Percentiles rank a stretch among this genome's conserved stretches.
Conservation (phyloP, 495 filamentous ascomycete species). For the Lophiotrema nucula region DNA sequence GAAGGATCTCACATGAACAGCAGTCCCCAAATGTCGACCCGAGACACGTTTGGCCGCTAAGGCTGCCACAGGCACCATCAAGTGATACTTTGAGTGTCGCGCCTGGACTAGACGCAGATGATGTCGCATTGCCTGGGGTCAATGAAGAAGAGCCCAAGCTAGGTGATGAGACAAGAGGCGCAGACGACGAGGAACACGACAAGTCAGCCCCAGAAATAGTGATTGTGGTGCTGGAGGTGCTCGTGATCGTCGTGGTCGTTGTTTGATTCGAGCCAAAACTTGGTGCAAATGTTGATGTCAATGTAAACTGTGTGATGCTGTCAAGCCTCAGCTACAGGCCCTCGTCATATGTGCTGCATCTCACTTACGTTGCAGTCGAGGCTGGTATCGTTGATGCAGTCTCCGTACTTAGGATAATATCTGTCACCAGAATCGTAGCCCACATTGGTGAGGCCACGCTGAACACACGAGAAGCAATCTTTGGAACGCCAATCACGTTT, state of each 20-base stretch:
- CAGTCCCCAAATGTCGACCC: slow-evolving; percentile 14
- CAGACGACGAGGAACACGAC: background rate
- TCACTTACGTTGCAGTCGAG: slow-evolving; percentile 16
- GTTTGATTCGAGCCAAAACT: background rate
- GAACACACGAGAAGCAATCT: slow-evolving; percentile 13
- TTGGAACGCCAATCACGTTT: background rate
- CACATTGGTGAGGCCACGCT: slow-evolving; percentile 10
- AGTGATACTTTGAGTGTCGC: slow-evolving; percentile 3
- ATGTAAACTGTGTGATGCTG: slow-evolving; percentile 11
- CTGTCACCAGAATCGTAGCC: slow-evolving; percentile 1
- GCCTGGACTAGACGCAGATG: background rate
- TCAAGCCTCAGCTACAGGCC: too few relatives aligned
- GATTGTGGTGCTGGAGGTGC: background rate
- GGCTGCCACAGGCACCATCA: slow-evolving; percentile 9
- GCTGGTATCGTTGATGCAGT: slow-evolving; percentile 1
- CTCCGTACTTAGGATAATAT: background rate
- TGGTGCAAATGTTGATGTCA: slow-evolving; percentile 7
- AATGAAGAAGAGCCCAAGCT: background rate
- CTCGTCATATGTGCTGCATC: background rate
- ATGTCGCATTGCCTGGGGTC: background rate
- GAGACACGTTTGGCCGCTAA: slow-evolving; percentile 5
- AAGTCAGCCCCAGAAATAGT: background rate
- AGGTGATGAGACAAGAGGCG: background rate
- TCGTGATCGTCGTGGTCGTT: background rate
- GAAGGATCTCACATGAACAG: slow-evolving; percentile 9